Base-by-base conservation (phyloP, 2,329 filamentous ascomycete species). In the Coniochaeta sp. region DNA sequence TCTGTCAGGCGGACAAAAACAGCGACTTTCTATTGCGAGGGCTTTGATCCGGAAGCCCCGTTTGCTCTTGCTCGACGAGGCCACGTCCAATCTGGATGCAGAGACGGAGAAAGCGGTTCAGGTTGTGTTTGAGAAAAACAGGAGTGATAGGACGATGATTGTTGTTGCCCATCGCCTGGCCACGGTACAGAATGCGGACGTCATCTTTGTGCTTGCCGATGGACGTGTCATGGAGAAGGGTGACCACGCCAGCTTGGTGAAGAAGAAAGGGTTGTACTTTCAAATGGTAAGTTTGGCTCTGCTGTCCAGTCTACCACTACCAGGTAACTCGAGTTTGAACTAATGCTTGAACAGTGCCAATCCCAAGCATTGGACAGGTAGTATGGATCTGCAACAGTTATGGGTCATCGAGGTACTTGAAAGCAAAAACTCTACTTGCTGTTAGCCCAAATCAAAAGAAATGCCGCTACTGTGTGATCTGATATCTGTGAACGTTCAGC, bases 161-260 rank as follows among this genome's bases (percentile, higher is more conserved):
- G 88, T 89, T 6, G 89, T 93, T 12, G 90, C 90, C 0, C 90
- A 93, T 70, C 79, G 90, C n/a, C 76, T 93, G 59, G 87, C 87
- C 0, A 93, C 88, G 16, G 85, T 93, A 17, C 89, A 90, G 72
- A 88, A 92, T 66, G 89, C 89, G 0, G 87, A 93, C 70, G 76
- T 86, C 10, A 93, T 93, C 28, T 91, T 89, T 66, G 89, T 93
- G 0, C 83, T 95, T 58, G 87, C 88, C 9, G 81, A 86, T 60
- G 85, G 87, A 17, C 79, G 75, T 64, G 74, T 85, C n/a, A 67
- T 84, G n/a, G 82, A 85, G 68, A 74, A 79, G 68, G 82, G 81
- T 7, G 81, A 71, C 28, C 81, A 85, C 63, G 62, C 61, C 1
- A 79, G 83, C 65, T 65, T 85, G 59, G 59, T 85, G 63, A 77